A percentile compares a stretch with the other conserved stretches of the same genome.
These are phyloP conservation scores for Calonectria honghensis DNA, from an alignment of 2,329 filamentous ascomycete species.

Conservation along the genomic window DNA sequence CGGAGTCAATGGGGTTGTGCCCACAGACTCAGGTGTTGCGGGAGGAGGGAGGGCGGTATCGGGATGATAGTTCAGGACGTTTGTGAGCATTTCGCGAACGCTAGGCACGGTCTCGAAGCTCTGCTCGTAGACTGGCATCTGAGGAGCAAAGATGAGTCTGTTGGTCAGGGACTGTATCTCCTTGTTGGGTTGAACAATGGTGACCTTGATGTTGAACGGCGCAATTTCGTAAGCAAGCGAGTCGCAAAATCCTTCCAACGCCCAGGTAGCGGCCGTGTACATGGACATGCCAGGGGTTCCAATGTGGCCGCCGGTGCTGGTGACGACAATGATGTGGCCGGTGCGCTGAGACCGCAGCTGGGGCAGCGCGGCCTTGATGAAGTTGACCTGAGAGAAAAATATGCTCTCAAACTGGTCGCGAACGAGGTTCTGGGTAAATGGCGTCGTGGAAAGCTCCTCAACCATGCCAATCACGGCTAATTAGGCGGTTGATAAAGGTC, in stretches of 20 bases:
- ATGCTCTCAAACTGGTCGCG: constrained; percentile 95
- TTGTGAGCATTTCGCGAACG: constrained; percentile 87
- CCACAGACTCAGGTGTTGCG: constrained; percentile 49
- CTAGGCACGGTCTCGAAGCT: constrained; percentile 79
- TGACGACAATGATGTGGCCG: constrained; percentile 92
- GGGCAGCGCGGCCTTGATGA: constrained; percentile 91
- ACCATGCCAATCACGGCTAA: constrained; percentile 90
- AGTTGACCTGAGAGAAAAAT: constrained; percentile 97
- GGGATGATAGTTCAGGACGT: constrained; percentile 85
- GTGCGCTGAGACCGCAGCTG: constrained; percentile 86
- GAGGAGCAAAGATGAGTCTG: constrained; percentile 88
- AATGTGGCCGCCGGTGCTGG: constrained; percentile 92
- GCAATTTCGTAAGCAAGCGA: constrained; percentile 96
- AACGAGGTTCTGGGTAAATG: constrained; percentile 84
- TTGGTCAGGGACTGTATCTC: constrained; percentile 93
- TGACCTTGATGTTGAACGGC: constrained; percentile 97
- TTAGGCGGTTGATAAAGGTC: constrained; percentile 35
- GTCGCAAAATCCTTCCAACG: constrained; percentile 96
- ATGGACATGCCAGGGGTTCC: constrained; percentile 93
- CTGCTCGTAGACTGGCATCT: constrained; percentile 73
- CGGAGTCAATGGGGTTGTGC: constrained; percentile 57
- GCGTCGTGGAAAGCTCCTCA: constrained; percentile 87
- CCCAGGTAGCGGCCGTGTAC: constrained; percentile 95
- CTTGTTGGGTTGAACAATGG: constrained; percentile 95
- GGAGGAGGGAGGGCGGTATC: constrained; percentile 71